Percentiles rank a stretch among this genome's conserved stretches.
Conservation (phyloP, 1,284 basidiomycete genomes). For the Marasmius oreades region DNA sequence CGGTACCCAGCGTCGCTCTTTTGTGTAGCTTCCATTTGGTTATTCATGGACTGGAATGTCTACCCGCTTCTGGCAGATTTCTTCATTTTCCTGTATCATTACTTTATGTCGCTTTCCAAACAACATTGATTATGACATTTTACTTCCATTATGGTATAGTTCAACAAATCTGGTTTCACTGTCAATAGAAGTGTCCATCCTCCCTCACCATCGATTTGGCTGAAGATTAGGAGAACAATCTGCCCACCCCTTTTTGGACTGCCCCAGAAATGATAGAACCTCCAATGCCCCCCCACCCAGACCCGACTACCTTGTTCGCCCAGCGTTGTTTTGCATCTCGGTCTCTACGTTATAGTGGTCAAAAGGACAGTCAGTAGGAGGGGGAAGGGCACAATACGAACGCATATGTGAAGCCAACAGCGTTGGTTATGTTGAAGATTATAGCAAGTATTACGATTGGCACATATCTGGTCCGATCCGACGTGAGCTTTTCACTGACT, state of each 20-base stretch:
- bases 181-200: background rate
- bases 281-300: conserved; percentile 72
- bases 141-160: background rate
- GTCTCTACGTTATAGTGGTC: conserved; percentile 50
- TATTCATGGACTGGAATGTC: conserved; percentile 4
- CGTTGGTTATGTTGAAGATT: conserved; percentile 90
- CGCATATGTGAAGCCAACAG: conserved; percentile 91
- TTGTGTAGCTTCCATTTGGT: conserved; percentile 1
- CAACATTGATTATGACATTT: background rate
- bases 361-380: background rate
- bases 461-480: conserved; percentile 55
- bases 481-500: conserved; percentile 10
- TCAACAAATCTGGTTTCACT: background rate
- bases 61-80: conserved; percentile 1
- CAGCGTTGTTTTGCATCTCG: conserved; percentile 84
- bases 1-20: conserved; percentile 12
- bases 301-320: conserved; percentile 65
- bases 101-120: background rate
- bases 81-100: conserved; percentile 5
- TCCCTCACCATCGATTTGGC: background rate
- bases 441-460: conserved; percentile 87
- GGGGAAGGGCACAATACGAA: conserved; percentile 33
- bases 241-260: conserved; percentile 78
- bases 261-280: conserved; percentile 77
- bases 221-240: conserved; percentile 51